A percentile compares a stretch with the other conserved stretches of the same genome.
These are phyloP conservation scores for Ciborinia camelliae DNA, from an alignment of 2,329 filamentous ascomycete genomes.

Conservation along the genomic window DNA sequence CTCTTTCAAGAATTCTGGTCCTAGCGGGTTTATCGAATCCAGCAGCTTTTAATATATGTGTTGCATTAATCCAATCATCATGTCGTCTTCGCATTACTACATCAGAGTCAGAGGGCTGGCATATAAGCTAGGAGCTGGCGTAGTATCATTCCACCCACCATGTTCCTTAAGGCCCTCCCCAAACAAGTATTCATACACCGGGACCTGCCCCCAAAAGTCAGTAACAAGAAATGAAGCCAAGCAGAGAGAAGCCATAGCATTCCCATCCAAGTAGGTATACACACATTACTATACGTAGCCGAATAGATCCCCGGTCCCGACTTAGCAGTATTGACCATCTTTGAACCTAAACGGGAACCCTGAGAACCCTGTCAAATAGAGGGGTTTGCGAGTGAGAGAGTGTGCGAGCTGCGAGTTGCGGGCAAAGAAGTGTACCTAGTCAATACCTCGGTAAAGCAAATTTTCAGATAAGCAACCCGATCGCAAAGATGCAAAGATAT, in stretches of 20 bases:
- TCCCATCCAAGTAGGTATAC: constrained; percentile 28
- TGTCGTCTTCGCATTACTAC: constrained; percentile 80
- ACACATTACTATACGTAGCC: constrained; percentile 66
- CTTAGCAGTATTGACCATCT: constrained; percentile 37
- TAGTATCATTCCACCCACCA: constrained; percentile 42
- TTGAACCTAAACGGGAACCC: constrained; percentile 21
- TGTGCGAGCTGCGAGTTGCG: not conserved
- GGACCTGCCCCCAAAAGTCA: constrained; percentile 57
- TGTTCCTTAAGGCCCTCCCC: constrained; percentile 74
- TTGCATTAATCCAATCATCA: constrained; percentile 99
- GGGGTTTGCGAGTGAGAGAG: not conserved
- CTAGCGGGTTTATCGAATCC: constrained; percentile 96
- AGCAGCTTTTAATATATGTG: constrained; percentile 94
- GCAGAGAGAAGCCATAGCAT: not conserved
- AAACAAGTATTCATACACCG: constrained; percentile 91
- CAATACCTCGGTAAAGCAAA: not conserved
- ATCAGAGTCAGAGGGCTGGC: constrained; percentile 3
- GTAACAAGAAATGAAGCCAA: not conserved
- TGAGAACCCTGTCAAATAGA: not conserved
- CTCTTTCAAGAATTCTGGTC: constrained; percentile 90
- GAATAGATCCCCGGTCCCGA: constrained; percentile 52
- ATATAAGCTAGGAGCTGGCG: not conserved
- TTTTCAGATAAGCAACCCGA: not conserved
- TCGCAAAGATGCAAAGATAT: not conserved
- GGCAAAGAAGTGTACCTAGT: not conserved